Base-by-base conservation (phyloP, 139 green algal species). In the Axilococcus clingmanii region DNA sequence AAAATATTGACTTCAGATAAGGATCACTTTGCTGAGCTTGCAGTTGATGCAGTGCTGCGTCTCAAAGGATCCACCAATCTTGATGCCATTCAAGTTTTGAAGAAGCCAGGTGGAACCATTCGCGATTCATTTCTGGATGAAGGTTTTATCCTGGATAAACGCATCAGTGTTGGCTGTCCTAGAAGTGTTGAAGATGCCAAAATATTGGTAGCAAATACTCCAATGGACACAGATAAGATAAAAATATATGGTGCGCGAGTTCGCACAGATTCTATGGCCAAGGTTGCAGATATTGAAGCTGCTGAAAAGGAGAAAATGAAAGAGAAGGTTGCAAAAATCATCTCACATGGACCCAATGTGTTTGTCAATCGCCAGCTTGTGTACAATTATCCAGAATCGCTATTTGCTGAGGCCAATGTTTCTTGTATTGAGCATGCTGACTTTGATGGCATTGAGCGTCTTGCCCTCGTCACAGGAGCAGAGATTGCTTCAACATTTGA, bases 201-300 rank as follows among this genome's bases (percentile, higher is more conserved):
- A 37, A 95, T 99, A 61, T 65, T 99, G 52, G 85, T 99, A 8
- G 85, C 93, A 56, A 99, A 98, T 79, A 99, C 93, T 1, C 61
- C 92, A 33, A 99, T 99, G 93, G 93, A 99, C 75, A 96, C 88
- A 0, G 92, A 99, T 70, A 99, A 99, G 72, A 87, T 99, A 75
- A 99, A 99, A 75, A 98, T 99, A 68, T 99, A 99, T 59, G 70
- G 70, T 29, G 81, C 82, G 0, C 60, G 82, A 38, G 81, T 91
- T 40, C 66, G 77, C 11, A 82, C 83, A 29, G 82, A 91, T 52
- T 68, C 51, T 63, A 93, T 97, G 81, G 37, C 72, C 23, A 95
- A 95, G 75, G 85, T 94, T 46, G 91, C 81, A 0, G 88, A 95
- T 25, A 96, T 99, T 32, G 93, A 99, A 70, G 75, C 72, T 33